Evolutionary conservation across 2,329 filamentous ascomycete genomes (phyloP), one percentile per base, ranked within the genome.

Genomic region (Alternaria sp.): DNA sequence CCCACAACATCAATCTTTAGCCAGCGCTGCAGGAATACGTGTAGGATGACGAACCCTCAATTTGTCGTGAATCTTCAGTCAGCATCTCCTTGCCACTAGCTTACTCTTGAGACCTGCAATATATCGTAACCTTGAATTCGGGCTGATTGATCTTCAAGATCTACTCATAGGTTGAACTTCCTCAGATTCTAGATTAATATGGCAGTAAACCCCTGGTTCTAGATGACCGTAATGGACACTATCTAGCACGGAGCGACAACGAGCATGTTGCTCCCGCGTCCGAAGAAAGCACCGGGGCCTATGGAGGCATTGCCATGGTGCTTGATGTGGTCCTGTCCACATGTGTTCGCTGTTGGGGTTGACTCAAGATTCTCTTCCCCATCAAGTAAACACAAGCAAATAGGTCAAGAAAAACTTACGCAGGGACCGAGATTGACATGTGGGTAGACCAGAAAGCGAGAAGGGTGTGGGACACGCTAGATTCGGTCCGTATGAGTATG

Each of bases 381-480:
- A 50, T 51, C 17, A 12, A n/a, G 30, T 17, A 40, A 40, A 40
- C 36, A 40, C 36, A 40, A 40, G 36, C n/a, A 40, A 40, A 23
- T 15, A 23, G 21, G 30, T 25, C 30, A 52, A 40, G 28, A 52
- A 25, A 25, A 30, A 52, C 49, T 10, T 21, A 52, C 49, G 49
- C 49, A 52, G 49, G 49, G 49, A 36, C 49, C 49, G n/a, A 30
- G 49, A 52, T 52, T 52, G 49, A 52, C 49, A 36, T 40, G 30
- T 40, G 36, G 36, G 36, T 40, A 40, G 5, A 40, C 36, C 36
- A 40, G 36, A 40, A 40, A 40, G 36, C n/a, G n/a, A 40, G 9
- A 9, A 40, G 36, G 15, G 36, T 40, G 36, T 40, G 30, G 30
- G 13, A 52, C 49, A 15, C 49, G 30, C 49, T 52, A 52, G 30